Base-by-base conservation (phyloP, 2,329 filamentous ascomycete genomes). In the Hypoxylon sp. region DNA sequence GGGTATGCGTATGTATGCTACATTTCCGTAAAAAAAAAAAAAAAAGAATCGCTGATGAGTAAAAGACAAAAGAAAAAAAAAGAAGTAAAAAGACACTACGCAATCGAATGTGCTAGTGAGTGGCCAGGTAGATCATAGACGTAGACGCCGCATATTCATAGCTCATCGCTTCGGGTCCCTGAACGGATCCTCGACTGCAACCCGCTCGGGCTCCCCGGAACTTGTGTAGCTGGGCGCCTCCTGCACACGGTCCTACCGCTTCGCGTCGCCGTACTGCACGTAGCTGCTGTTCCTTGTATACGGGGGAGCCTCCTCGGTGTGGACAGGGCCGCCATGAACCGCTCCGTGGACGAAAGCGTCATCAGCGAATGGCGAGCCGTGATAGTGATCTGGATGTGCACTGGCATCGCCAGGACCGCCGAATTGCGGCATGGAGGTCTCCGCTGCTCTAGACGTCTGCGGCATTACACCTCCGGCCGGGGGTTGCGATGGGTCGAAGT, bases 211-310 rank as follows among this genome's bases (percentile, higher is more conserved):
- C 33, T 50, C 56, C 35, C 49, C 50, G 6, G 37, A 14, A 35
- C 40, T 50, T 17, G 37, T 13, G 46, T 64, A 61, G 17, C n/a
- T 55, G 13, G 63, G 56, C 42, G 56, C 13, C 3, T 40, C 5
- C 25, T 20, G 40, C 42, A 46, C n/a, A 54, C 60, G 60, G 6
- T 44, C 22, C 64, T 73, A 70, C n/a, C 55, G 67, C 65, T 73
- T 72, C 22, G 31, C 60, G 22, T 71, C 66, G 54, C 58, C 71
- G 44, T 69, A 72, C 59, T 73, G 67, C 35, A 70, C 73, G 50
- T 73, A 73, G 50, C 67, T 74, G 49, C 73, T 75, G 20, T 68
- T 66, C 27, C 72, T 56, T 4, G 68, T 67, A 10, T 75, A 68
- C 2, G 71, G 68, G 7, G 71, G 68, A 1, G 64, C 63, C 54